A percentile compares a stretch with the other conserved stretches of the same genome.
Evolutionary conservation across 176 grass and related monocot genomes (phyloP).

Genomic region (Avena insularis): DNA sequence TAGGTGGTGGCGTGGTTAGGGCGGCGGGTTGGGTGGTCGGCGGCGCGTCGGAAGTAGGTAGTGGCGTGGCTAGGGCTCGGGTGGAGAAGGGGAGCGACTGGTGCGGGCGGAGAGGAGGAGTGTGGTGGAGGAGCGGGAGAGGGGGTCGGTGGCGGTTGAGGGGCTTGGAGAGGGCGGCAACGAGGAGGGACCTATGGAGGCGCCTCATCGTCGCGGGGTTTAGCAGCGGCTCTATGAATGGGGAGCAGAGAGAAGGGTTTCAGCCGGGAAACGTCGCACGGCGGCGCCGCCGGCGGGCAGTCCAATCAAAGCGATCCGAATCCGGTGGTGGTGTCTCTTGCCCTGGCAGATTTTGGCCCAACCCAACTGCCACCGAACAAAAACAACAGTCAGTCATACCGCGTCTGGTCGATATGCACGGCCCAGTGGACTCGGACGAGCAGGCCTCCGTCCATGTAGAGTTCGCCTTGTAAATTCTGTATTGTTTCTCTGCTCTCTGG

Average conservation of each 20-base stretch:
- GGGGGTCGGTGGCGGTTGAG: slow-evolving; percentile 30
- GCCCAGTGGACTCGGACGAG: not conserved
- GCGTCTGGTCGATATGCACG: not conserved
- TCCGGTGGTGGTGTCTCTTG: not conserved
- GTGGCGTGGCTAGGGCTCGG: slow-evolving; percentile 33
- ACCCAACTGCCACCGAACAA: not conserved
- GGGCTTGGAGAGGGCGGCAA: slow-evolving; percentile 41
- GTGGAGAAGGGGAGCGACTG: slow-evolving; percentile 45
- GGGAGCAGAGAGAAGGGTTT: not conserved
- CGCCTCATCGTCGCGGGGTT: slow-evolving; percentile 54
- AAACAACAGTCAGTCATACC: too few relatives aligned
- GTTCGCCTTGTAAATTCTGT: too few relatives aligned
- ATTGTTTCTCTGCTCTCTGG: too few relatives aligned
- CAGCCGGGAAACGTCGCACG: not conserved
- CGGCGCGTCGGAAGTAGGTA: slow-evolving; percentile 21
- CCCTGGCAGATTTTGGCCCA: not conserved
- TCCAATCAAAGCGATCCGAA: too few relatives aligned
- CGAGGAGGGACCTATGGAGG: slow-evolving; percentile 44
- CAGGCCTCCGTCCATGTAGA: too few relatives aligned
- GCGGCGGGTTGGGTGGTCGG: not conserved
- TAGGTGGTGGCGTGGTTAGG: not conserved
- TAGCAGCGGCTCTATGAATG: not conserved
- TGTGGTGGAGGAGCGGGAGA: not conserved
- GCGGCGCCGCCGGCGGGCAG: not conserved
- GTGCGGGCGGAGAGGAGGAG: slow-evolving; percentile 1